Evolutionary conservation across 2,329 filamentous ascomycete genomes (phyloP).

Genomic region (Sclerotiophoma versabilis): DNA sequence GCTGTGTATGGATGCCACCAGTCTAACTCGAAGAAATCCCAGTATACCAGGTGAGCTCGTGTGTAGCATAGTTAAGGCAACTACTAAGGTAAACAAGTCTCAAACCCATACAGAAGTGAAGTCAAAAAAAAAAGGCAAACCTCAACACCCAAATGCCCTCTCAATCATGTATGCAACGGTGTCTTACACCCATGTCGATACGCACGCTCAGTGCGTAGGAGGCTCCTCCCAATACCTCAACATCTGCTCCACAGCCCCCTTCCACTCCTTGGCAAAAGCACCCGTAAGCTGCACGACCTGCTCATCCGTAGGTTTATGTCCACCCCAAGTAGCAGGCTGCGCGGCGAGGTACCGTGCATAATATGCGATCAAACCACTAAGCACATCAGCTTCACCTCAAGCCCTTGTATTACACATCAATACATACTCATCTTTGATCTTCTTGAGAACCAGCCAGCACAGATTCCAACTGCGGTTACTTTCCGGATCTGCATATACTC

Average conservation of each 20-base stretch:
- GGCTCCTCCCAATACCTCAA: conserved; percentile 71
- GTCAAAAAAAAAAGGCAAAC: no score
- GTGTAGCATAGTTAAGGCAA: conserved; percentile 38
- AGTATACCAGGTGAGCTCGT: conserved; percentile 39
- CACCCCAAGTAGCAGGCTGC: conserved; percentile 75
- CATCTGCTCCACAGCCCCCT: conserved; percentile 68
- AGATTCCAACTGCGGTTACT: conserved; percentile 78
- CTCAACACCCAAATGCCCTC: no score
- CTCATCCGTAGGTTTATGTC: conserved; percentile 61
- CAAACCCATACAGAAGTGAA: no score
- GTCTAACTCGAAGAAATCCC: conserved; percentile 19
- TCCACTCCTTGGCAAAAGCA: conserved; percentile 74
- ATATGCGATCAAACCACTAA: conserved; percentile 65
- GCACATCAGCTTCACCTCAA: conserved; percentile 16
- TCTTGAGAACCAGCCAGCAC: conserved; percentile 73
- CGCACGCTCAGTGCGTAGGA: conserved; percentile 47
- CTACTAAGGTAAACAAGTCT: not conserved
- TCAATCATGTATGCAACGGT: no score
- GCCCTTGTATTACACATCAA: not conserved
- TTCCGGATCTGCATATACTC: conserved; percentile 68
- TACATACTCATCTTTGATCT: conserved; percentile 70
- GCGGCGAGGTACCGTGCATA: conserved; percentile 69
- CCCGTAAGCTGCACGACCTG: conserved; percentile 66
- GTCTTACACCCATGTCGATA: not conserved
- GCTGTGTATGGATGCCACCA: conserved; percentile 19